Evolutionary conservation across 2,329 filamentous ascomycete genomes (phyloP).

Genomic region (Alternaria sp.): DNA sequence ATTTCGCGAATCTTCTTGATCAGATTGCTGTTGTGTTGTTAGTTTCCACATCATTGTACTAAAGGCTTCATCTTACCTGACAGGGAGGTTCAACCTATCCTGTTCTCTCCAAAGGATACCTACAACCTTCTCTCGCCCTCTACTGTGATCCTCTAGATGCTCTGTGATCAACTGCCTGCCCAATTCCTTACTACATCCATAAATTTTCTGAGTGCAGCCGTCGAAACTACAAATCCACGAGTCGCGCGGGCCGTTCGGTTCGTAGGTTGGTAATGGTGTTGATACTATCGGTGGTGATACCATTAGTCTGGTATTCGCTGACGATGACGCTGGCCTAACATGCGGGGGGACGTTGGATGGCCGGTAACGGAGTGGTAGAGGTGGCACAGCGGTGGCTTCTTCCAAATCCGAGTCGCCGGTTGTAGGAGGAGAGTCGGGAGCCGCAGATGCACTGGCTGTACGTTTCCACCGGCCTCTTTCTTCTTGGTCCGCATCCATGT

Average conservation of each 20-base stretch:
- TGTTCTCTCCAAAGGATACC: slow-evolving; percentile 64
- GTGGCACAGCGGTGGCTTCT: slow-evolving; percentile 17
- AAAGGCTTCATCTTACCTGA: slow-evolving; percentile 39
- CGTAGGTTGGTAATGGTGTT: slow-evolving; percentile 45
- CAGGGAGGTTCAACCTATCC: slow-evolving; percentile 50
- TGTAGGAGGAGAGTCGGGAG: slow-evolving; percentile 33
- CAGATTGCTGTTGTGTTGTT: slow-evolving; percentile 45
- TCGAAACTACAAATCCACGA: slow-evolving; percentile 73
- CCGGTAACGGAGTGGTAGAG: slow-evolving; percentile 39
- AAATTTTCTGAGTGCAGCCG: slow-evolving; percentile 70
- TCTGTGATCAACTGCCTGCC: slow-evolving; percentile 65
- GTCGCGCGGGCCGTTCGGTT: slow-evolving; percentile 63
- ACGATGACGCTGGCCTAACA: not conserved
- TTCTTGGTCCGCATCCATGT: slow-evolving; percentile 20
- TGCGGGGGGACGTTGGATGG: slow-evolving; percentile 12
- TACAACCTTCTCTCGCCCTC: slow-evolving; percentile 61
- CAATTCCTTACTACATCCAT: slow-evolving; percentile 65
- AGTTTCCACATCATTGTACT: not conserved
- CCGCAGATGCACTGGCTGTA: slow-evolving; percentile 30
- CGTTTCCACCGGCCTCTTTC: slow-evolving; percentile 39
- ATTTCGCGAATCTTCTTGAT: slow-evolving; percentile 58
- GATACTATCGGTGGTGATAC: slow-evolving; percentile 36
- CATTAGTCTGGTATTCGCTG: slow-evolving; percentile 17
- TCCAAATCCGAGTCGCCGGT: slow-evolving; percentile 23
- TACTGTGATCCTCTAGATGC: slow-evolving; percentile 69